Base-by-base conservation (phyloP, 169 alveolate genomes). In the Eimeria falciformis region DNA sequence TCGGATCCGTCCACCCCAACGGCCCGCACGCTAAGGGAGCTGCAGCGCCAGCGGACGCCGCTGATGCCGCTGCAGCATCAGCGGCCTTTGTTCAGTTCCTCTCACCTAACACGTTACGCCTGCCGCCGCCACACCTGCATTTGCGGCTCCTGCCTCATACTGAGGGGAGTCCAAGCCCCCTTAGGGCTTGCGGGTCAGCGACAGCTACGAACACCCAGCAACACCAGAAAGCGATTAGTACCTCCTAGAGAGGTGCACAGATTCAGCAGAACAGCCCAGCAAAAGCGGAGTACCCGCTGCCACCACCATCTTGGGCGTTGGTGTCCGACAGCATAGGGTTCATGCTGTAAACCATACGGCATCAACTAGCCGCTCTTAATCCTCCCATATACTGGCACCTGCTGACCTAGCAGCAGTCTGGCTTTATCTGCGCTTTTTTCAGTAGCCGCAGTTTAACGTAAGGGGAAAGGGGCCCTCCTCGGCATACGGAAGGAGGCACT, bases 11-110 rank as follows among this genome's bases (percentile, higher is more conserved):
- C 17, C 73, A 29, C 73, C 17, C 37, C 73, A 62, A n/a, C 73
- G 73, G 73, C 73, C 73, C 25, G n/a, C 33, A 14, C 73, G 73
- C 25, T 11, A 50, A 14, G 11, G 73, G 14, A 62, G 73, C 25
- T 7, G 37, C 73, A n/a, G 73, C 73, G n/a, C 37, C 73, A 62
- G 73, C 73, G n/a, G 73, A 62, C 73, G 73, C 79, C 62, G 46
- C 79, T 18, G 79, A 43, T 68, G 82, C 82, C 82, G 56, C 82
- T 71, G 82, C 82, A 29, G 82, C 82, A 27, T 40, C 82, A 27
- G 55, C 56, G 17, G 82, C 82, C 29, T 71, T 27, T 71, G 58
- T 18, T 55, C 11, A 50, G 18, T 55, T 27, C 82, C 6, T 25
- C 55, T 37, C 27, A 50, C 4, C 37, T 40, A 71, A 37, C 82